Evolutionary conservation across 129 eudicot genomes (phyloP), one percentile per base, ranked within the genome.

Genomic region (Centaurea solstitialis): DNA sequence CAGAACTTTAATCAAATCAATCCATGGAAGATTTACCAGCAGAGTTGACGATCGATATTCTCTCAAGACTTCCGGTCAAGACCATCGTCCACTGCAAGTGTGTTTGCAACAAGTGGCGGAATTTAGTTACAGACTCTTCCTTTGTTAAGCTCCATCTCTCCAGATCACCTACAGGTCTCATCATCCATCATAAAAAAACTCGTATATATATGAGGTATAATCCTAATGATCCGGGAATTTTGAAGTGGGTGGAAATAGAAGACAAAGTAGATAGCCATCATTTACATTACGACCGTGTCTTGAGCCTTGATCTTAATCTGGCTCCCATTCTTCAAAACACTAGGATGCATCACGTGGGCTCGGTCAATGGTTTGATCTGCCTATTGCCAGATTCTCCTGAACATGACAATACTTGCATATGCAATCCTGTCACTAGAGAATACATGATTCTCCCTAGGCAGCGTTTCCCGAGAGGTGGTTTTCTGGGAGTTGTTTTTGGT

Each of bases 101-200:
- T 30, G 91, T 87, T 3, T 87, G 89, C 86, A 83, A 68, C 75
- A 24, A 61, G 6, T 90, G 89, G 88, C 74, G 35, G 21, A n/a
- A 73, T 23, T 76, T 90, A 24, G 66, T 87, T 78, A 35, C 66
- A 3, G 66, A 78, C 15, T 80, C 85, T 41, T 67, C 78, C 23
- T 87, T 90, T 61, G 76, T 33, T 4, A 33, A 45, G 6, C 35
- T 78, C 50, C 89, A 85, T 40, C 77, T 83, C 70, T 83, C 83
- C 0, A 76, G 84, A 37, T 78, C 94, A 62, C 80, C 72, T 17
- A 37, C 81, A 41, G 20, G 83, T 62, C 70, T 87, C n/a, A 70
- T 83, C 15, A 13, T 80, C 20, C 86, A 77, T 62, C 30, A 26
- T n/a, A n/a, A n/a, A 26, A 26, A 26, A 2, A 26, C 30, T 26